phyloP scores from a whole-genome alignment of 805 yeast genomes.

The Saccharomycopsis fibuligera region DNA sequence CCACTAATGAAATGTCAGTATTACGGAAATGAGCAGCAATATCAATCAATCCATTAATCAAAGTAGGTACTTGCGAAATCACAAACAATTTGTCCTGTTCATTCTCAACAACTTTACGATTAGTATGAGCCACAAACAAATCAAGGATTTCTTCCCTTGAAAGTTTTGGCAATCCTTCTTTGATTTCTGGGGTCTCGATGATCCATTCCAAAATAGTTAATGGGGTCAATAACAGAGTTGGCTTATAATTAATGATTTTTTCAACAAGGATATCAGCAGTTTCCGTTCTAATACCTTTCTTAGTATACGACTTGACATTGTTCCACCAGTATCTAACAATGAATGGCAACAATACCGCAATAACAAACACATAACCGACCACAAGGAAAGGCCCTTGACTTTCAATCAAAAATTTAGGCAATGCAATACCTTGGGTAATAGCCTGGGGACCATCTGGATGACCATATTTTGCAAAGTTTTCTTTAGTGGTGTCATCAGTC shows the following conservation, averaged over 20 bases:
- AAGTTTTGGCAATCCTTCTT: slow-evolving; percentile 32
- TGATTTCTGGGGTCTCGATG: slow-evolving; percentile 61
- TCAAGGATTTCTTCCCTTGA: slow-evolving; percentile 42
- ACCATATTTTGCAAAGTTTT: slow-evolving; percentile 81
- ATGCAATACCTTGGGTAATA: slow-evolving; percentile 84
- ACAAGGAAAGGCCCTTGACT: slow-evolving; percentile 67
- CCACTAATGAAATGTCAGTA: slow-evolving; percentile 52
- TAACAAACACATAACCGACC: slow-evolving; percentile 54
- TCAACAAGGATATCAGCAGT: slow-evolving; percentile 80
- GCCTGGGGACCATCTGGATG: slow-evolving; percentile 98
- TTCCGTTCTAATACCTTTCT: slow-evolving; percentile 70
- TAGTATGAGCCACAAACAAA: slow-evolving; percentile 51
- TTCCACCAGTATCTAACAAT: slow-evolving; percentile 90
- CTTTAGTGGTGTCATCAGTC: slow-evolving; percentile 81
- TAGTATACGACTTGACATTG: slow-evolving; percentile 71
- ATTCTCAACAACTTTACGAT: slow-evolving; percentile 37
- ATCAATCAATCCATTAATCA: slow-evolving; percentile 69
- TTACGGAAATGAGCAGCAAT: slow-evolving; percentile 77
- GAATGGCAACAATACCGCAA: slow-evolving; percentile 75
- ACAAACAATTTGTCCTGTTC: slow-evolving; percentile 45
- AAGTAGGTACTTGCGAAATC: slow-evolving; percentile 55
- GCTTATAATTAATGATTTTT: slow-evolving; percentile 65
- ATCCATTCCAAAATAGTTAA: slow-evolving; percentile 54
- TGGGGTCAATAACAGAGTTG: slow-evolving; percentile 55
- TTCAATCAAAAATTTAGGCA: slow-evolving; percentile 86